Base-by-base conservation (phyloP, 2,329 filamentous ascomycete species). In the Reticulascus tulasneorum region DNA sequence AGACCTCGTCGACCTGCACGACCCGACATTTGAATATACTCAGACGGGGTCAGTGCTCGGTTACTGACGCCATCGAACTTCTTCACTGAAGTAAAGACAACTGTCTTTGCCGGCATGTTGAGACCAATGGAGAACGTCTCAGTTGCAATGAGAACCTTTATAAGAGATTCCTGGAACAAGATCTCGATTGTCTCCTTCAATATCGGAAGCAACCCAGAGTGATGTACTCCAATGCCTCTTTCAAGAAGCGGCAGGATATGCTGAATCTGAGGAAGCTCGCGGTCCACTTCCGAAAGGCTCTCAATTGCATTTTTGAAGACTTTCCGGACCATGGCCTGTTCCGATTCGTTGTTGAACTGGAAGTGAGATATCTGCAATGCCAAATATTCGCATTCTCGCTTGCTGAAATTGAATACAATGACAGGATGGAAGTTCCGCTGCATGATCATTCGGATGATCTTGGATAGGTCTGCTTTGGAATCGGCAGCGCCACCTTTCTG, bases 361-460 rank as follows among this genome's bases (percentile, higher is more conserved):
- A 97, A 77, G 42, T 79, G 77, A 34, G 82, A 91, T 67, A 96
- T 90, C 49, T 88, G 79, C 29, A 98, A 70, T 2, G 93, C 93
- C 60, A 93, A 82, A 45, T 82, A 81, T 65, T 98, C 93, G 58
- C 91, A 96, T 53, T 97, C 91, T 47, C 91, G 78, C 69, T 98
- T 98, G 73, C 90, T 96, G 69, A 98, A 98, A 63, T 91, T 97
- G 77, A 98, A 98, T 24, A 98, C 89, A 57, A 98, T 98, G 52
- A 97, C 93, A 0, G 93, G 93, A 54, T 98, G 96, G 65, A 93
- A 94, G 57, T 86, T 93, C 68, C 90, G 95, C 64, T 87, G 76
- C 83, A 98, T 94, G 50, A 97, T 94, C 93, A 98, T 98, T 62
- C 86, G 86, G 48, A 98, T 86, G 53, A 98, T 95, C 72, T 96